Evolutionary conservation across 495 filamentous ascomycete genomes (phyloP), one percentile per base, ranked within the genome.

Genomic region (Xylaria intraflava): DNA sequence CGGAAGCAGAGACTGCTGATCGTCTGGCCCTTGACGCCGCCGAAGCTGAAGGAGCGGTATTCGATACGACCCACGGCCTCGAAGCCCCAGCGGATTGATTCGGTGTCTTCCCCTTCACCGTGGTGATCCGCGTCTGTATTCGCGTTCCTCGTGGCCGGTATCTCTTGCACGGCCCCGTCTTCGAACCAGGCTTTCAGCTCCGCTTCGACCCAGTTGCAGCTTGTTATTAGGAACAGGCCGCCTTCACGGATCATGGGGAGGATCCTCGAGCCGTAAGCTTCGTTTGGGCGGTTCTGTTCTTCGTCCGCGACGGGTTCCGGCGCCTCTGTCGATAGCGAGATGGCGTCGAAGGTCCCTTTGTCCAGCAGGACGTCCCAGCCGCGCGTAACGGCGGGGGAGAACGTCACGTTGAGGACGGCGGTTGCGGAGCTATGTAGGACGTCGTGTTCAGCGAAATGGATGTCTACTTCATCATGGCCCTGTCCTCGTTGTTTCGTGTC

Each of bases 281-380:
- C 89, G 63, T 77, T 85, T 17, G 85, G 72, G 41, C 82, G 76
- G 9, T 73, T 69, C 7, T 78, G 83, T n/a, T 30, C 20, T 6
- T 90, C 80, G 4, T 88, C 87, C 70, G 90, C 86, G 67, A 3
- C 11, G 41, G 17, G 9, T 41, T 43, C 62, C 53, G 84, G 75
- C 23, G 65, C 69, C 65, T 88, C 87, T 29, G 76, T 78, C 40
- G 77, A 81, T 17, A 98, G 70, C 36, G 82, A 86, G 6, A 98
- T 82, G 2, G 93, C 93, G 76, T 98, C 93, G 71, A 96, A 98
- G 1, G 93, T 98, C 22, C 93, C 93, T 66, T 98, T 98, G 69
- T 98, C 93, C 6, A 96, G 77, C 0, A 95, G 85, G 0, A 96
- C 79, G 70, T 96, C 90, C 66, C 90, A 96, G 0, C 83, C 80